Percentiles rank a stretch among this genome's conserved stretches.
These are phyloP conservation scores for Picea abies DNA, from an alignment of 83 land plant genomes.

Conservation along the genomic window DNA sequence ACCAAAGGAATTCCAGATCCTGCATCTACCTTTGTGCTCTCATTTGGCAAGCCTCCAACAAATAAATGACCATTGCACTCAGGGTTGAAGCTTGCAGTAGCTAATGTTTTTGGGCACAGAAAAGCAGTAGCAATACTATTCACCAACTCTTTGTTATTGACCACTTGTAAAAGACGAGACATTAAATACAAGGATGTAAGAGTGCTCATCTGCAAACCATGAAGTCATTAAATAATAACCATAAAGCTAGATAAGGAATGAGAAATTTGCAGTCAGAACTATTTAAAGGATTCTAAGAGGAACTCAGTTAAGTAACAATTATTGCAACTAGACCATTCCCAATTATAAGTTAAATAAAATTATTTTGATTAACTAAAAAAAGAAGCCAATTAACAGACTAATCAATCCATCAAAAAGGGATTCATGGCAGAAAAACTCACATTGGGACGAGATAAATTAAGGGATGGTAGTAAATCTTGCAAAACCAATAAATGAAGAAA, in stretches of 20 bases:
- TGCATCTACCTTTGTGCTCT: background rate
- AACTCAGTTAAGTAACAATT: background rate
- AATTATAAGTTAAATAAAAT: background rate
- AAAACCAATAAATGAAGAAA: constrained; percentile 72
- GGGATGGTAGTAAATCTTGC: constrained; percentile 77
- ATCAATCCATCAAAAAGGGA: background rate
- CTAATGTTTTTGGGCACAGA: constrained; percentile 43
- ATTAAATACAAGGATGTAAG: constrained; percentile 79
- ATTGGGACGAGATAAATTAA: constrained; percentile 27
- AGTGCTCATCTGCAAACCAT: constrained; percentile 56
- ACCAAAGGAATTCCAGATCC: constrained; percentile 4
- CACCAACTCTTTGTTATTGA: constrained; percentile 79
- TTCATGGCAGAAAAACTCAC: background rate
- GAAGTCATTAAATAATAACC: constrained; percentile 10
- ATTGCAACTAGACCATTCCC: background rate
- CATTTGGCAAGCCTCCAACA: background rate
- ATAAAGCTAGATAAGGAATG: constrained; percentile 1
- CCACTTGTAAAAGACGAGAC: constrained; percentile 80
- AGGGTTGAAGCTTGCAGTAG: constrained; percentile 20
- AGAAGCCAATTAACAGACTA: background rate
- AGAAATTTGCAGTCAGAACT: background rate
- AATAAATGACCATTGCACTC: background rate
- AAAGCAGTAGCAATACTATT: constrained; percentile 70
- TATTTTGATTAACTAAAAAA: background rate
- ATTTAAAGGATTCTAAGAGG: background rate